A percentile compares a stretch with the other conserved stretches of the same genome.
Conservation (phyloP, 805 yeast species). For the Saccharomycopsis fermentans region DNA sequence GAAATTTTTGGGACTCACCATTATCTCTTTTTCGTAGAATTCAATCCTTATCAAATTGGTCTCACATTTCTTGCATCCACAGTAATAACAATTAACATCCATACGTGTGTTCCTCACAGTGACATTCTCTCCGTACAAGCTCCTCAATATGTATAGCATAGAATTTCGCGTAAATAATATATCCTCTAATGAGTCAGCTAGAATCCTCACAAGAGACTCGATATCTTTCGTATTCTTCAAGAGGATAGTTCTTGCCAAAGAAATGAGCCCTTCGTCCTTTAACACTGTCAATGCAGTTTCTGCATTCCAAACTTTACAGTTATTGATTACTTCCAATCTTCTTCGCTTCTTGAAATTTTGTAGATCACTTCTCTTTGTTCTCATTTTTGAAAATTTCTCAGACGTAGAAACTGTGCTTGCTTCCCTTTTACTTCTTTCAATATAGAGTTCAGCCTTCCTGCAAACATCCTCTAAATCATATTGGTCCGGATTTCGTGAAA, state of each 20-base stretch:
- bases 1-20: background rate
- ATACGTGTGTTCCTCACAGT: background rate
- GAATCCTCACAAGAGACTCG: background rate
- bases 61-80: background rate
- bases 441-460: background rate
- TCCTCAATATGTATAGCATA: background rate
- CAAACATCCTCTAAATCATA: background rate
- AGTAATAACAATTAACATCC: background rate
- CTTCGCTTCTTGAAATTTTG: background rate
- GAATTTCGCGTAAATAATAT: background rate
- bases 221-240: background rate
- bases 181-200: background rate
- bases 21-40: background rate
- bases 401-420: background rate
- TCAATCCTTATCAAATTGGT: background rate
- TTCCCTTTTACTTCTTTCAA: background rate
- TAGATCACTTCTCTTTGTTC: background rate
- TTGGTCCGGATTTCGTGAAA: background rate
- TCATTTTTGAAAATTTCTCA: background rate
- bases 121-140: background rate
- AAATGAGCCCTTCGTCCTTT: background rate
- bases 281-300: background rate
- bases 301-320: background rate
- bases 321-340: background rate
- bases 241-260: background rate